These are phyloP conservation scores for Elaeis guineensis DNA, from an alignment of 176 grass and related monocot genomes.

Conservation along the genomic window DNA sequence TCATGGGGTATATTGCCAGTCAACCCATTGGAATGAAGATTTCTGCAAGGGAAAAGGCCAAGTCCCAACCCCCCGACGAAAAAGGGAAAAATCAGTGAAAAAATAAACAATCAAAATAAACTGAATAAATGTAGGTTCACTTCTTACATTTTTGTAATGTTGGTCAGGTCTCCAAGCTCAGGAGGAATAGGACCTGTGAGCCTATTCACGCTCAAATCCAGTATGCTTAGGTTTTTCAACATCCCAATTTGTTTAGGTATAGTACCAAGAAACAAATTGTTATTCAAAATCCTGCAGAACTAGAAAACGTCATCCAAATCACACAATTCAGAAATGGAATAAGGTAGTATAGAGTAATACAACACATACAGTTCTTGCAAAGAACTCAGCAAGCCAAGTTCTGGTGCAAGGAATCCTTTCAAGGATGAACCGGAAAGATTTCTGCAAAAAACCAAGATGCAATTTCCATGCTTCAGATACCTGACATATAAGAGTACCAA, in stretches of 20 bases:
- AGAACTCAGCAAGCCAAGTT: conserved; percentile 49
- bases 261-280: conserved; percentile 69
- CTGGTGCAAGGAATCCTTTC: conserved; percentile 75
- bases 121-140: background rate
- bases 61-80: background rate
- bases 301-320: no score
- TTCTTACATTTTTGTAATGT: conserved; percentile 64
- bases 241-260: conserved; percentile 62
- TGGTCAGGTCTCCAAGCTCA: conserved; percentile 45
- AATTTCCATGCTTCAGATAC: conserved; percentile 8
- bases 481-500: no score
- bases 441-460: conserved; percentile 28
- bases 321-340: no score
- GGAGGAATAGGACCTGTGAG: conserved; percentile 71
- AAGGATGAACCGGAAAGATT: conserved; percentile 67
- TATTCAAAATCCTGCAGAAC: conserved; percentile 65
- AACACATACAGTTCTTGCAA: conserved; percentile 77
- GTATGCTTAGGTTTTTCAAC: conserved; percentile 54
- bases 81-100: background rate
- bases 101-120: conserved; percentile 3
- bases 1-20: conserved; percentile 61
- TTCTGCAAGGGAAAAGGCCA: conserved; percentile 20
- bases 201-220: conserved; percentile 78
- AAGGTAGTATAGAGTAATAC: background rate
- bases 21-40: conserved; percentile 81